These are phyloP conservation scores for Penicillium sp. DNA, from an alignment of 2,329 filamentous ascomycete genomes.

Conservation along the genomic window DNA sequence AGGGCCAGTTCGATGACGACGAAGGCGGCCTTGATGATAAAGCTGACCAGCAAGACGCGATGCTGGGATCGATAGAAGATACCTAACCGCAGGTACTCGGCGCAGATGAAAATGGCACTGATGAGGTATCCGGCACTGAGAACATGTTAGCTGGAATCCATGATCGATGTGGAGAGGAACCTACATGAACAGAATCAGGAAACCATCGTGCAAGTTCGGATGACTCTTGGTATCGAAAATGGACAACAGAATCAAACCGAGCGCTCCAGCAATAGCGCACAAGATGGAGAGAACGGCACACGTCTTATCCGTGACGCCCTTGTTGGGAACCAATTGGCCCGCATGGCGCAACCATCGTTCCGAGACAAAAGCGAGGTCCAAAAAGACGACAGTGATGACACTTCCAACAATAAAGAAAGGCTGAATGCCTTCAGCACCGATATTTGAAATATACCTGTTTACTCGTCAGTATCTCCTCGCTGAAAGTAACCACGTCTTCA, in stretches of 20 bases:
- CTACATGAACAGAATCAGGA: constrained; percentile 71
- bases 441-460: constrained; percentile 46
- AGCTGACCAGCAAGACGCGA: constrained; percentile 66
- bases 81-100: constrained; percentile 81
- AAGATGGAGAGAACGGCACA: constrained; percentile 38
- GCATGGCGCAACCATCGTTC: constrained; percentile 82
- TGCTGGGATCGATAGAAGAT: constrained; percentile 67
- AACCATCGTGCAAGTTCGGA: constrained; percentile 62
- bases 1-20: constrained; percentile 73
- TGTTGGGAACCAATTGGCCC: constrained; percentile 72
- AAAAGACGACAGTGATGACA: constrained; percentile 63
- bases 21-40: constrained; percentile 82
- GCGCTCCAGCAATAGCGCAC: constrained; percentile 69
- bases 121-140: constrained; percentile 66
- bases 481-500: background rate
- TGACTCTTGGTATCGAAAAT: constrained; percentile 79
- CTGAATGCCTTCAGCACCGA: constrained; percentile 54
- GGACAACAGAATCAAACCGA: constrained; percentile 72
- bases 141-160: background rate
- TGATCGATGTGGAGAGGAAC: background rate
- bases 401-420: constrained; percentile 59
- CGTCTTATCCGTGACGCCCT: constrained; percentile 35
- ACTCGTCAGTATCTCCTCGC: background rate
- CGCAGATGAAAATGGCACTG: constrained; percentile 80
- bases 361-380: constrained; percentile 72